phyloP scores from a whole-genome alignment of 2,329 filamentous ascomycete species.

The Ceratocystis ficicola region DNA sequence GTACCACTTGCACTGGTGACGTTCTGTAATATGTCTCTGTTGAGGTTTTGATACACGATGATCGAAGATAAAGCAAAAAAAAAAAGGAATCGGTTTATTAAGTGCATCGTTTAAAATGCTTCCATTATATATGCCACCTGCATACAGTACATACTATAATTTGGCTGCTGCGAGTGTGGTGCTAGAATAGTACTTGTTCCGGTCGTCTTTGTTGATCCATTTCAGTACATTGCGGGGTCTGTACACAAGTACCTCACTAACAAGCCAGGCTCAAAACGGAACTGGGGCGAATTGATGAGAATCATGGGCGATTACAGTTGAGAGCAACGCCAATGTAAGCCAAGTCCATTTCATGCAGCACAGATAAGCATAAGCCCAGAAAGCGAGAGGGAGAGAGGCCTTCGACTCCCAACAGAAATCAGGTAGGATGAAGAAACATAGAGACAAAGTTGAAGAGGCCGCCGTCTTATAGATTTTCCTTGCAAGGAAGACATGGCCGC shows the following conservation, averaged over 20 bases:
- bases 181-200: neutral
- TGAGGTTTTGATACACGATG: neutral
- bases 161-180: neutral
- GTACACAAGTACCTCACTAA: neutral
- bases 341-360: too few relatives aligned
- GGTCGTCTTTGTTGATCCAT: neutral
- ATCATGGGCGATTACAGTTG: neutral
- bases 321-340: too few relatives aligned
- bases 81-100: too few relatives aligned
- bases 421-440: neutral
- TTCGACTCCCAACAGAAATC: conserved; percentile 4
- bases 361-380: too few relatives aligned
- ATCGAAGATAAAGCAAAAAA: too few relatives aligned
- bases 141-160: neutral
- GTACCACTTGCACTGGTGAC: neutral
- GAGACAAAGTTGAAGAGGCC: neutral
- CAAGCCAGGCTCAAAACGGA: neutral
- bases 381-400: conserved; percentile 8
- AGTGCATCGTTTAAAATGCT: too few relatives aligned
- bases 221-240: neutral
- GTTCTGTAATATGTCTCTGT: neutral
- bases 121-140: neutral
- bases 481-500: neutral
- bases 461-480: neutral
- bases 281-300: neutral